Evolutionary conservation across 1,139 yeast genomes (phyloP), one percentile per base, ranked within the genome.

Genomic region (Magnusiomyces fungicola): DNA sequence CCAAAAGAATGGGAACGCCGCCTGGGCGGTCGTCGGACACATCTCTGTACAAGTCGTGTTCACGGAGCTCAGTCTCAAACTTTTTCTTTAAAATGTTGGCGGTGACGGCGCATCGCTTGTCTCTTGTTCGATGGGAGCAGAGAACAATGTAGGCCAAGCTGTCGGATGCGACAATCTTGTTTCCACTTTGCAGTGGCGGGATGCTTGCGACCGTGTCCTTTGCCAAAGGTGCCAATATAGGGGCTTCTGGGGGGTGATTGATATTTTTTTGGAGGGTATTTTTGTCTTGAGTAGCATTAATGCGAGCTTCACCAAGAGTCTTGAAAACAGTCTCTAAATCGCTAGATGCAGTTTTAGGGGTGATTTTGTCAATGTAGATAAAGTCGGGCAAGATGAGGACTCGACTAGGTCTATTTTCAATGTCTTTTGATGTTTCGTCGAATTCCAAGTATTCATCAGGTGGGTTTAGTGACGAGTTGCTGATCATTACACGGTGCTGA

Each of bases 81-180:
- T 85, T 87, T 56, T 79, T 81, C 63, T 82, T 83, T 81, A 92
- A 76, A 27, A 88, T 76, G n/a, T 97, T 97, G 0, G 97, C 97
- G 0, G 97, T 87, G 42, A 88, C 70, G 33, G 96, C 97, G 68
- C 98, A 92, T 53, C 94, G 74, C 65, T 88, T 90, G 65, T 92
- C 98, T 65, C 97, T 79, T 3, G 95, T 87, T 46, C 75, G 72
- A 66, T 92, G 98, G 0, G 97, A 89, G 61, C 98, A 92, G 44
- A 92, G 66, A 50, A 92, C 75, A 3, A 92, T 71, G 59, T 77
- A 81, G 1, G 92, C 75, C 48, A 70, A 68, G 55, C 76, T 76
- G 4, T 1, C 56, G 53, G 51, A 76, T 78, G 45, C 64, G 64
- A 16, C 19, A 19, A 43, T 39, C 30, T 29, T 21, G 21, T 43